A percentile compares a stretch with the other conserved stretches of the same genome.
phyloP scores from a whole-genome alignment of 2,329 filamentous ascomycete species.

The Calonectria crousiana region DNA sequence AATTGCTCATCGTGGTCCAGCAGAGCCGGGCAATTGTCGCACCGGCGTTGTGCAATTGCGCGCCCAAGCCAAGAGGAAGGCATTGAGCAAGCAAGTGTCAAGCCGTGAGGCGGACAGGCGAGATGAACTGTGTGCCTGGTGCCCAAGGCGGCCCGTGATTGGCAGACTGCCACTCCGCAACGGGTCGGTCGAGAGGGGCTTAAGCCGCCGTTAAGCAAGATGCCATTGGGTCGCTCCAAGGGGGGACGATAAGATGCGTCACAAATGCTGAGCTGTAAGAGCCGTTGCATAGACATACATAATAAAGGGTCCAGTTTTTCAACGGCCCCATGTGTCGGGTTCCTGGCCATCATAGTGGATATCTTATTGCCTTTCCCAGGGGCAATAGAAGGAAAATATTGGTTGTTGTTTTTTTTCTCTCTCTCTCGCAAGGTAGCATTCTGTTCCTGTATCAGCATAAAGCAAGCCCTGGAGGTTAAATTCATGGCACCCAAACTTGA shows the following conservation, averaged over 20 bases:
- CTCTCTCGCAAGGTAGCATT: background rate
- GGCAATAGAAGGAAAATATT: background rate
- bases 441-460: slow-evolving; percentile 27
- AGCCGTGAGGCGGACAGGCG: slow-evolving; percentile 5
- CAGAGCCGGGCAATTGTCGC: slow-evolving; percentile 28
- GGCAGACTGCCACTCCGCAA: slow-evolving; percentile 20
- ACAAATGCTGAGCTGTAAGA: slow-evolving; percentile 31
- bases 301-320: slow-evolving; percentile 27
- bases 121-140: background rate
- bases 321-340: slow-evolving; percentile 38
- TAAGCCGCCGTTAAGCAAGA: slow-evolving; percentile 8
- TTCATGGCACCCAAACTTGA: slow-evolving; percentile 25
- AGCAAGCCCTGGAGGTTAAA: slow-evolving; percentile 21
- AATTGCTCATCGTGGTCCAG: slow-evolving; percentile 17
- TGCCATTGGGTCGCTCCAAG: slow-evolving; percentile 31
- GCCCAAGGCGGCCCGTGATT: slow-evolving; percentile 25
- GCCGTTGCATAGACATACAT: slow-evolving; percentile 30
- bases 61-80: slow-evolving; percentile 3
- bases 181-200: slow-evolving; percentile 19
- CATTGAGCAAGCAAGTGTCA: slow-evolving; percentile 12
- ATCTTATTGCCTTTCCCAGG: slow-evolving; percentile 24
- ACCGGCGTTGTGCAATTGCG: slow-evolving; percentile 28
- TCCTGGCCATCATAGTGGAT: slow-evolving; percentile 29
- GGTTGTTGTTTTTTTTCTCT: background rate
- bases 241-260: slow-evolving; percentile 29